Base-by-base conservation (phyloP, 371 early-diverging fungal species). In the Zychaea mexicana region DNA sequence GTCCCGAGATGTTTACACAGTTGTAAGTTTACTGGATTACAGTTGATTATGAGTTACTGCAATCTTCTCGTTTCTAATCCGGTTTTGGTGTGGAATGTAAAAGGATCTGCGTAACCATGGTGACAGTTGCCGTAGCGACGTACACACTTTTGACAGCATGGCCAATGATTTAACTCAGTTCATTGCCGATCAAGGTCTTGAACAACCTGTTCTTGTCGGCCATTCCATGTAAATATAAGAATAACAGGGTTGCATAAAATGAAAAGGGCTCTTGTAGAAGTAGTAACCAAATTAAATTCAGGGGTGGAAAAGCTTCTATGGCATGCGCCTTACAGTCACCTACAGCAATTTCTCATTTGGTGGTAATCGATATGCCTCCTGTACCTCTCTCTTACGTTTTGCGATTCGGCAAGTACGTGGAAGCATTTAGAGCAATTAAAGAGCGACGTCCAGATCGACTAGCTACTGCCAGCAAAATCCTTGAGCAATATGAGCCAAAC, bases 281-380 rank as follows among this genome's bases (percentile, higher is more conserved):
- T 6, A 24, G n/a, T 19, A 58, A 42, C 27, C 15, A 19, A 2
- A 19, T 28, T 7, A 1, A 30, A 26, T 17, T 38, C 21, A 88
- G 89, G 92, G 96, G 97, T 31, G 96, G 96, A n/a, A 95, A 95
- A 65, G 92, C 89, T 0, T 92, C 89, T 0, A 96, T 97, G 96
- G 76, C 79, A 26, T 62, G 90, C 17, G 94, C 95, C 0, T 69
- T 96, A 24, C 49, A 63, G 21, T 55, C 71, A 8, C 88, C 85
- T 0, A 67, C 70, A 2, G 60, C 78, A 5, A 60, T 96, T 4
- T 81, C 87, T 12, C 86, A 86, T 55, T 71, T 96, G 13, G 73
- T 95, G 19, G 91, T 94, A 2, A 93, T 94, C 5, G 97, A 97
- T 66, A 93, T 92, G 80, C 85, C 94, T 1, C 96, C 98, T 0